phyloP scores from a whole-genome alignment of 2,329 filamentous ascomycete genomes.

The Chrysoporthe puriensis region DNA sequence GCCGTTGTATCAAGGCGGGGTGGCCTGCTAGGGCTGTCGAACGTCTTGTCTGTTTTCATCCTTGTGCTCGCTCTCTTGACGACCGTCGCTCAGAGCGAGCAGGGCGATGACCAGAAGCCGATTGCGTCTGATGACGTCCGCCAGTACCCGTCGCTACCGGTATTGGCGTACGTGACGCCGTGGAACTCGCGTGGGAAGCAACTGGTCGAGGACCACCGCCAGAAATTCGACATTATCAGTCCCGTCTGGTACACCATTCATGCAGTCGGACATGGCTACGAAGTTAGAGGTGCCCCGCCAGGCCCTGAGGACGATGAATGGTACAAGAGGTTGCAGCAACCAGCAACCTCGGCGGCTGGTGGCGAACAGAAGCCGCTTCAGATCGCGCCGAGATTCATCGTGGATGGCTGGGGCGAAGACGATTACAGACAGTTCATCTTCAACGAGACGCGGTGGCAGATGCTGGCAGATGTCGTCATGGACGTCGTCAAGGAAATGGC shows the following conservation, averaged over 20 bases:
- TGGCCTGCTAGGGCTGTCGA: not conserved
- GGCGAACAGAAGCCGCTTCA: conserved; percentile 14
- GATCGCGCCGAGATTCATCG: conserved; percentile 31
- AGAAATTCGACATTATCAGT: conserved; percentile 32
- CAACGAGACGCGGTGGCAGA: conserved; percentile 31
- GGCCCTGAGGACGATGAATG: conserved; percentile 27
- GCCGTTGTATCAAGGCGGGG: not conserved
- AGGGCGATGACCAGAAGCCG: conserved; percentile 19
- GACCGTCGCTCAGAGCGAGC: conserved; percentile 4
- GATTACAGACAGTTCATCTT: conserved; percentile 30
- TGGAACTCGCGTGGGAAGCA: conserved; percentile 33
- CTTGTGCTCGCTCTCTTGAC: conserved; percentile 18
- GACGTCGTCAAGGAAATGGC: conserved; percentile 27
- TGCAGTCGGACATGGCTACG: conserved; percentile 27
- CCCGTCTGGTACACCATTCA: conserved; percentile 34
- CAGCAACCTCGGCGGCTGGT: not conserved
- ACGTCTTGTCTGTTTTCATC: not conserved
- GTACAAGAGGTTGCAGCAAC: conserved; percentile 25
- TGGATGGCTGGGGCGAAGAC: conserved; percentile 30
- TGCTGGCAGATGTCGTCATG: conserved; percentile 27
- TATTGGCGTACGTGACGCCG: conserved; percentile 33
- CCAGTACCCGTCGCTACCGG: conserved; percentile 22
- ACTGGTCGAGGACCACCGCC: conserved; percentile 30
- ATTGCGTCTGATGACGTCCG: conserved; percentile 13
- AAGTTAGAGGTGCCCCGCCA: conserved; percentile 29